Evolutionary conservation across 2,329 filamentous ascomycete genomes (phyloP).

Genomic region (Ascochyta fabae): DNA sequence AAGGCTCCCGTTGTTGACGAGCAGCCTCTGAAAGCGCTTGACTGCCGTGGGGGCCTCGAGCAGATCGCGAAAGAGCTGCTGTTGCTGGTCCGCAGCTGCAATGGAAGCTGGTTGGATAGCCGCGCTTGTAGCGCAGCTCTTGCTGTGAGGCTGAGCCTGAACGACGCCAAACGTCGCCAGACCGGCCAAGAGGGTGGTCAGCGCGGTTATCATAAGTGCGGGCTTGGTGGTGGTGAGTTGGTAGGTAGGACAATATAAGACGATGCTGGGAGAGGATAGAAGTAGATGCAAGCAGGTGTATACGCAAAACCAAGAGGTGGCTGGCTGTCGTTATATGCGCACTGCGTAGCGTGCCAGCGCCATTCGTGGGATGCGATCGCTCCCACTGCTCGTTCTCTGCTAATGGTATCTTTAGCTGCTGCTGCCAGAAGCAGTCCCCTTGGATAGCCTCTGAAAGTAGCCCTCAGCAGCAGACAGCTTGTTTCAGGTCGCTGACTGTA

Average conservation of each 20-base stretch:
- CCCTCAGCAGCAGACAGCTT: background rate
- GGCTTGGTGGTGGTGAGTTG: background rate
- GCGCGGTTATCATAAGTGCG: background rate
- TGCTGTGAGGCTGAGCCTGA: background rate
- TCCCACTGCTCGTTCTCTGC: too few species aligned
- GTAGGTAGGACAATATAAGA: background rate
- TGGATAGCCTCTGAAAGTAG: background rate
- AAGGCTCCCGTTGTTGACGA: slow-evolving; percentile 40
- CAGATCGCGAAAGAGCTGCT: slow-evolving; percentile 37
- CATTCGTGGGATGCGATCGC: too few species aligned
- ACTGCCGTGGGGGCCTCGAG: slow-evolving; percentile 39
- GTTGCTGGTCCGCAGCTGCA: slow-evolving; percentile 25
- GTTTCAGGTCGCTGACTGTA: background rate
- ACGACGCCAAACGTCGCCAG: background rate
- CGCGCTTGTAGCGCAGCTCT: background rate
- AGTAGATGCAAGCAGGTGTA: background rate
- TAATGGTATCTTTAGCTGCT: too few species aligned
- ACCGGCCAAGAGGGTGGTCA: background rate
- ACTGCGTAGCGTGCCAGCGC: background rate
- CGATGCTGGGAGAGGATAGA: background rate
- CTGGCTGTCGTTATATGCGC: background rate
- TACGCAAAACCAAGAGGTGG: background rate
- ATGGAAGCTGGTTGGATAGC: slow-evolving; percentile 12
- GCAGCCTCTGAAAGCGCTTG: slow-evolving; percentile 47
- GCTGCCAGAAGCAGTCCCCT: too few species aligned